Conservation (phyloP, 306 rosid genomes). For the Acacia acuminata region DNA sequence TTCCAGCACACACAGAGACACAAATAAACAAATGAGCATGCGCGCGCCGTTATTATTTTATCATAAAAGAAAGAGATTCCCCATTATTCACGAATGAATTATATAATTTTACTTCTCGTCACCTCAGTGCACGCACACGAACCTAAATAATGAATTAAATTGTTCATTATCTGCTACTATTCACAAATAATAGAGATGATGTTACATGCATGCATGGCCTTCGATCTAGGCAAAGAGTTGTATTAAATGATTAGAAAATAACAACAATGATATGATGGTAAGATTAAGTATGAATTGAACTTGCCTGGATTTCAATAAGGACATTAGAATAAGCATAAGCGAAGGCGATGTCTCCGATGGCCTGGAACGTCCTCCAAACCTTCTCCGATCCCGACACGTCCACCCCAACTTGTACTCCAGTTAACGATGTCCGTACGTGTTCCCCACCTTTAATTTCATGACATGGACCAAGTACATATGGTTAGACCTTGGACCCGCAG, state of each 20-base stretch:
- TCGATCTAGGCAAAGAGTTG: not conserved
- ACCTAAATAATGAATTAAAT: not conserved
- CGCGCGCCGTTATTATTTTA: not conserved
- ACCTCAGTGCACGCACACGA: too few species aligned
- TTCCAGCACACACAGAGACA: not conserved
- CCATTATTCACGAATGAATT: not conserved
- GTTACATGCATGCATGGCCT: not conserved
- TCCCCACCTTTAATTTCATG: constrained; percentile 37
- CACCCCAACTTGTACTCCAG: constrained; percentile 65
- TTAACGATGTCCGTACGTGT: constrained; percentile 51
- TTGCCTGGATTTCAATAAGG: constrained; percentile 82
- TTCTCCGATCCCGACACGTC: constrained; percentile 68
- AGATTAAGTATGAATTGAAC: not conserved
- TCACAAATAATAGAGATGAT: not conserved
- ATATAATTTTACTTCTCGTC: not conserved
- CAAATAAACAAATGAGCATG: not conserved
- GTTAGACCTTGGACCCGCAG: not conserved
- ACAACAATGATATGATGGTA: not conserved
- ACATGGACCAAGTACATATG: not conserved
- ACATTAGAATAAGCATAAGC: constrained; percentile 87
- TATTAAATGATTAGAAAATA: not conserved
- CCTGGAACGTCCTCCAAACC: constrained; percentile 67
- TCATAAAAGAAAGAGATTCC: not conserved
- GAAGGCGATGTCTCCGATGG: constrained; percentile 83
- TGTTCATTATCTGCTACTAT: not conserved